Percentiles rank a stretch among this genome's conserved stretches.
Conservation (phyloP, 2,329 filamentous ascomycete genomes). For the Geosmithia flava region DNA sequence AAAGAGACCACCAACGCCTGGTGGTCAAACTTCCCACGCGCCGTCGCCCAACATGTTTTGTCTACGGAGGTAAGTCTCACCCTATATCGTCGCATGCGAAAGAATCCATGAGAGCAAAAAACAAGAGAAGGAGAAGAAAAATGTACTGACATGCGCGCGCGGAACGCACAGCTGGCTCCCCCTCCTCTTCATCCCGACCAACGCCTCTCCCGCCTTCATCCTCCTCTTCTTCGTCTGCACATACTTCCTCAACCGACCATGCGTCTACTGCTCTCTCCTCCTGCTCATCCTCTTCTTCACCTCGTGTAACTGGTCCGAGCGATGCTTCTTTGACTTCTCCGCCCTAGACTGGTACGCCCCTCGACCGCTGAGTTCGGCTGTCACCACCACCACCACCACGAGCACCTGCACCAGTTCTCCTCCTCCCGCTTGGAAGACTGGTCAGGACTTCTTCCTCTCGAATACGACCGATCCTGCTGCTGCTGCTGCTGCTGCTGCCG, state of each 20-base stretch:
- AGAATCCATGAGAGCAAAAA: not conserved
- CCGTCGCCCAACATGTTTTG: not conserved
- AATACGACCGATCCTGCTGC: conserved; percentile 55
- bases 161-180: conserved; percentile 57
- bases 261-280: conserved; percentile 94
- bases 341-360: conserved; percentile 89
- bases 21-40: not conserved
- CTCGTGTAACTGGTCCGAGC: conserved; percentile 79
- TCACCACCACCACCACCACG: not conserved
- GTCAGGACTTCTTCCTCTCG: conserved; percentile 23
- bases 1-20: not conserved
- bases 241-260: conserved; percentile 92
- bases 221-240: conserved; percentile 84
- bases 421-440: not conserved
- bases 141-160: not conserved
- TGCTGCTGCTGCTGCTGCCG: not conserved
- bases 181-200: conserved; percentile 78
- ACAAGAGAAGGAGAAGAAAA: not conserved
- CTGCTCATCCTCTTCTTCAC: conserved; percentile 91
- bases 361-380: conserved; percentile 24
- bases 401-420: not conserved
- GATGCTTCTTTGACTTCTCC: conserved; percentile 84
- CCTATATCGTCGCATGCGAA: not conserved
- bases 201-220: conserved; percentile 75
- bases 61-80: not conserved